phyloP scores from a whole-genome alignment of 306 rosid genomes.

The Mucuna pruriens region DNA sequence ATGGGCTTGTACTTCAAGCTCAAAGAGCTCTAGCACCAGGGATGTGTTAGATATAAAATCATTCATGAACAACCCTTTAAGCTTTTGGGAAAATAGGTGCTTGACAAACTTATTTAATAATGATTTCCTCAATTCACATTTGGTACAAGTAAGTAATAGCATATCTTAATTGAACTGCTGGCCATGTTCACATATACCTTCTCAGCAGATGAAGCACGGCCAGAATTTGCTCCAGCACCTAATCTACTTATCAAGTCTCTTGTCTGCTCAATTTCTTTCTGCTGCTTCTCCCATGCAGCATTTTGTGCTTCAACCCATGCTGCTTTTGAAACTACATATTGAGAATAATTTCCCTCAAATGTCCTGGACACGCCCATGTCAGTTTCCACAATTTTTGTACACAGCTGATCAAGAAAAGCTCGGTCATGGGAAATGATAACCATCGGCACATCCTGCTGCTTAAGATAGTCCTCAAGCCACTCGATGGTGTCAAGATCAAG shows the following conservation, averaged over 20 bases:
- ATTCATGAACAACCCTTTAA: background rate
- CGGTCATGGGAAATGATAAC: slow-evolving; percentile 97
- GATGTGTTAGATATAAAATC: background rate
- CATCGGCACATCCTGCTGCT: slow-evolving; percentile 94
- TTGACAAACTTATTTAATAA: slow-evolving; percentile 6
- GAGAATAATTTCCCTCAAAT: slow-evolving; percentile 86
- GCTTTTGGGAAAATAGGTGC: background rate
- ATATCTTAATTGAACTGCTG: slow-evolving; percentile 26
- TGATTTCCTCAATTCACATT: slow-evolving; percentile 10
- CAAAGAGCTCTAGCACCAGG: background rate
- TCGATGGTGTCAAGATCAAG: slow-evolving; percentile 98
- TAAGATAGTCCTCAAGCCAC: slow-evolving; percentile 96
- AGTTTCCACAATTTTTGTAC: slow-evolving; percentile 98
- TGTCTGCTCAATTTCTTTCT: slow-evolving; percentile 91
- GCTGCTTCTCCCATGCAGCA: slow-evolving; percentile 99
- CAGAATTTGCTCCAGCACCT: slow-evolving; percentile 97
- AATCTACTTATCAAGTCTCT: slow-evolving; percentile 80
- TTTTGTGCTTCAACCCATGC: slow-evolving; percentile 88
- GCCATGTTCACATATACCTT: slow-evolving; percentile 59
- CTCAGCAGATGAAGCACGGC: slow-evolving; percentile 95
- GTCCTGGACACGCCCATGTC: slow-evolving; percentile 94
- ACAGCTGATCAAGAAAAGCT: slow-evolving; percentile 97
- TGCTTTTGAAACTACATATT: slow-evolving; percentile 73
- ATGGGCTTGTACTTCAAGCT: background rate
- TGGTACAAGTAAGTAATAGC: slow-evolving; percentile 24